Base-by-base conservation (phyloP, 306 rosid genomes). In the Prunus mongolica region DNA sequence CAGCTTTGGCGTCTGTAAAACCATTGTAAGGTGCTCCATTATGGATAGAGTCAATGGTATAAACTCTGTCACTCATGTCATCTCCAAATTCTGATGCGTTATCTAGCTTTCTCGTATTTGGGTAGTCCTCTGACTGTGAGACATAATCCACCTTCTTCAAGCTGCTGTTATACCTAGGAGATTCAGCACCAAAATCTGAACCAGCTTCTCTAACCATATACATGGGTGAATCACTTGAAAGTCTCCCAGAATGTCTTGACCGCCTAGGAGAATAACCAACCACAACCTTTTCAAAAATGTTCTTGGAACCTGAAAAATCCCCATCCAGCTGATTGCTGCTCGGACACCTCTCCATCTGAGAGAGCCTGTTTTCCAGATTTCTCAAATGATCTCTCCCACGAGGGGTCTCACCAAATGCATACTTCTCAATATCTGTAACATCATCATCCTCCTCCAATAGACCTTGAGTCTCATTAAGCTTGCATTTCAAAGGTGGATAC, bases 321-420 rank as follows among this genome's bases (percentile, higher is more conserved):
- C 89, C 91, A 69, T 88, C 99, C 77, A 75, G 28, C 60, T 83
- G 96, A 82, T 76, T 84, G 75, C 80, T 78, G 69, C 93, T 86
- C 22, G 92, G 93, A 82, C 65, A 78, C 85, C 79, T 81, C 84
- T 96, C 98, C 96, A 92, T 91, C 83, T 87, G 90, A 66, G 79
- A 76, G 74, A 96, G 91, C 88, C 98, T 88, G 82, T 50, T 88
- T 79, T 90, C 99, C 80, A 96, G 80, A 83, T 81, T 89, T 87
- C 76, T 89, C 84, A 91, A 83, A 1, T 80, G 89, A 76, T 87
- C 92, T 28, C 80, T 78, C 69, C 74, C 79, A 9, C 28, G 82
- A 3, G 99, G 99, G 80, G 93, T 91, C 83, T 96, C 99, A 28
- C 90, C 97, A 77, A 91, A 96, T 8, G 86, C 96, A 86, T 96